These are phyloP conservation scores for Pichia inconspicua DNA, from an alignment of 1,139 yeast species.

Conservation along the genomic window DNA sequence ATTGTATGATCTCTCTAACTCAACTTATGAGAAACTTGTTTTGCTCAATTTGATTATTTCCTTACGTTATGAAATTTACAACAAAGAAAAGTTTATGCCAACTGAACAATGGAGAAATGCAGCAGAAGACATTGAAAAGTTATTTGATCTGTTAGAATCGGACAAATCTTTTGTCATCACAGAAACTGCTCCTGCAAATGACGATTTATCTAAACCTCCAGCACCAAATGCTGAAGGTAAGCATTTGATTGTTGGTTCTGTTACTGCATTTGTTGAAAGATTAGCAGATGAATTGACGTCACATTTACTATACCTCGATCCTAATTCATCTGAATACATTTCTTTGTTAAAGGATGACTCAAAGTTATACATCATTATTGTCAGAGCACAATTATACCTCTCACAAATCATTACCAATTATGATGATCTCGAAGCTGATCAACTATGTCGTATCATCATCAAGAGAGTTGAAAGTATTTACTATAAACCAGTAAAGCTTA, in stretches of 20 bases:
- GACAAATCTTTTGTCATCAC: constrained; percentile 60
- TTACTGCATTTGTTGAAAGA: constrained; percentile 83
- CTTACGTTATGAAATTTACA: constrained; percentile 73
- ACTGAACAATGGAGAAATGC: constrained; percentile 74
- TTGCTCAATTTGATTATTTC: constrained; percentile 80
- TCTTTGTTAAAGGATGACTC: constrained; percentile 87
- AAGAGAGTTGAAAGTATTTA: constrained; percentile 90
- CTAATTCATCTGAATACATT: constrained; percentile 90
- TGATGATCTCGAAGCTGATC: constrained; percentile 41
- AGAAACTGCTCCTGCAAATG: constrained; percentile 71
- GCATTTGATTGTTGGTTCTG: constrained; percentile 72
- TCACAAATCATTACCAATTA: constrained; percentile 53
- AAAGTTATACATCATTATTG: constrained; percentile 62
- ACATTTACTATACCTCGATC: constrained; percentile 83
- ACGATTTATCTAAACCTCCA: constrained; percentile 76
- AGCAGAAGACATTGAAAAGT: constrained; percentile 50
- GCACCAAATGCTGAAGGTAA: constrained; percentile 57
- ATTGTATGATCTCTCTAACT: constrained; percentile 43
- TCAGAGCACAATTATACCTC: constrained; percentile 79
- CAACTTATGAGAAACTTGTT: constrained; percentile 70
- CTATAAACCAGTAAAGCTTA: constrained; percentile 79
- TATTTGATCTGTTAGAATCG: constrained; percentile 63
- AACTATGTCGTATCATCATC: constrained; percentile 66
- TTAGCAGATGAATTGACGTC: constrained; percentile 90
- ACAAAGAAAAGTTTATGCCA: constrained; percentile 68